These are phyloP conservation scores for Beauveria caledonica DNA, from an alignment of 2,329 filamentous ascomycete species.

Conservation along the genomic window DNA sequence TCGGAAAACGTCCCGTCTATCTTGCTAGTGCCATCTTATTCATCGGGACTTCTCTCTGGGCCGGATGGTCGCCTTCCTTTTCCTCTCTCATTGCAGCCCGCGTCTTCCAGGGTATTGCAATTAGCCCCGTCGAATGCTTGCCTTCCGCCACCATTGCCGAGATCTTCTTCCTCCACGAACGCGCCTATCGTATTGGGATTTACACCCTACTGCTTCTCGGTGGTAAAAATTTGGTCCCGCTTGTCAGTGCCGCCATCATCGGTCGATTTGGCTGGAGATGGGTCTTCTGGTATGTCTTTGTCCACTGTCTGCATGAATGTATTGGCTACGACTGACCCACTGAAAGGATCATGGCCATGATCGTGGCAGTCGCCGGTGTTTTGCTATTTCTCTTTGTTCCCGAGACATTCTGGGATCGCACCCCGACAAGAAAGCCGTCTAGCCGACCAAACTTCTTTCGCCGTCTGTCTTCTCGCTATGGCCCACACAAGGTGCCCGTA, in stretches of 20 bases:
- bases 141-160: conserved; percentile 92
- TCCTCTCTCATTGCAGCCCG: conserved; percentile 70
- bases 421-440: conserved; percentile 42
- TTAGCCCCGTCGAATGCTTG: conserved; percentile 85
- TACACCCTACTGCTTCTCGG: conserved; percentile 84
- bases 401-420: conserved; percentile 92
- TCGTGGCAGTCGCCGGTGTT: conserved; percentile 61
- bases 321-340: background rate
- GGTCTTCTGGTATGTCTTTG: conserved; percentile 65
- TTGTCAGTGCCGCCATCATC: conserved; percentile 82
- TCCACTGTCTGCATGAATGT: background rate
- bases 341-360: conserved; percentile 67
- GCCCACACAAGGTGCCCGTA: conserved; percentile 11
- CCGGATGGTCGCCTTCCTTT: conserved; percentile 74
- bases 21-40: conserved; percentile 71
- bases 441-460: conserved; percentile 39
- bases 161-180: conserved; percentile 92
- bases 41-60: conserved; percentile 71
- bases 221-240: conserved; percentile 82
- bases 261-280: conserved; percentile 74
- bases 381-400: conserved; percentile 86
- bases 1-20: conserved; percentile 85
- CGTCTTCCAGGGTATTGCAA: conserved; percentile 78
- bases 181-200: conserved; percentile 86
- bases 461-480: conserved; percentile 36